These are phyloP conservation scores for Bertia moriformis DNA, from an alignment of 2,329 filamentous ascomycete genomes.

Conservation along the genomic window DNA sequence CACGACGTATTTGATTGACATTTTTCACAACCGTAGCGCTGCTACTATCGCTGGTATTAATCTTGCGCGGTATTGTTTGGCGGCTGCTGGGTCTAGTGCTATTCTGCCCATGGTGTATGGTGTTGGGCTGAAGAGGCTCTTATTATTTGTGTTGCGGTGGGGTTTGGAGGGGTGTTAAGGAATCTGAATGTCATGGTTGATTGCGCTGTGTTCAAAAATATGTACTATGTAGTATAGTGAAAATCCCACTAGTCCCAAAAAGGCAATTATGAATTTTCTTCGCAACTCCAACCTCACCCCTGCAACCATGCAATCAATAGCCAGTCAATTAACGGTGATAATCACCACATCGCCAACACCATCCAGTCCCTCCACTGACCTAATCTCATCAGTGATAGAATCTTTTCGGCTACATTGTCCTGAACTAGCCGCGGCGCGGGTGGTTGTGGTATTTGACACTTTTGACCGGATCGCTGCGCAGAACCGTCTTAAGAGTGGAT, in stretches of 20 bases:
- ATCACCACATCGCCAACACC: constrained; percentile 41
- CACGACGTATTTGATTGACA: constrained; percentile 36
- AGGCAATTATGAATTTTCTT: too few species aligned
- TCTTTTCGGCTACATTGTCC: constrained; percentile 29
- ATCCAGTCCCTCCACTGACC: constrained; percentile 34
- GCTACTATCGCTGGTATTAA: constrained; percentile 37
- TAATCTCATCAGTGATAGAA: constrained; percentile 27
- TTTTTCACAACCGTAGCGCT: constrained; percentile 31
- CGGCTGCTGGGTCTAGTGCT: constrained; percentile 31
- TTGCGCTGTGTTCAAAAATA: not conserved
- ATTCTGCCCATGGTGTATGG: constrained; percentile 31
- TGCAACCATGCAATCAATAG: not conserved
- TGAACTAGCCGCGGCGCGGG: constrained; percentile 21
- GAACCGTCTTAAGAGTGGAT: constrained; percentile 35
- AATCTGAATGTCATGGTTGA: too few species aligned
- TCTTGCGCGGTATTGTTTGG: constrained; percentile 33
- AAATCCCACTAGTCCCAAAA: too few species aligned
- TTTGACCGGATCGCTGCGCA: constrained; percentile 28
- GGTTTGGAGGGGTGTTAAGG: too few species aligned
- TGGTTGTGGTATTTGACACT: constrained; percentile 36
- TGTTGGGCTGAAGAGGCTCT: constrained; percentile 30
- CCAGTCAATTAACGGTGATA: constrained; percentile 22
- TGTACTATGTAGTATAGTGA: too few species aligned
- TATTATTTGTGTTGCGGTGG: constrained; percentile 25
- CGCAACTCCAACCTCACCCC: too few species aligned